Percentiles rank a stretch among this genome's conserved stretches.
phyloP scores from a whole-genome alignment of 163 green algal species.

The Chlamydomonas reinhardtii region DNA sequence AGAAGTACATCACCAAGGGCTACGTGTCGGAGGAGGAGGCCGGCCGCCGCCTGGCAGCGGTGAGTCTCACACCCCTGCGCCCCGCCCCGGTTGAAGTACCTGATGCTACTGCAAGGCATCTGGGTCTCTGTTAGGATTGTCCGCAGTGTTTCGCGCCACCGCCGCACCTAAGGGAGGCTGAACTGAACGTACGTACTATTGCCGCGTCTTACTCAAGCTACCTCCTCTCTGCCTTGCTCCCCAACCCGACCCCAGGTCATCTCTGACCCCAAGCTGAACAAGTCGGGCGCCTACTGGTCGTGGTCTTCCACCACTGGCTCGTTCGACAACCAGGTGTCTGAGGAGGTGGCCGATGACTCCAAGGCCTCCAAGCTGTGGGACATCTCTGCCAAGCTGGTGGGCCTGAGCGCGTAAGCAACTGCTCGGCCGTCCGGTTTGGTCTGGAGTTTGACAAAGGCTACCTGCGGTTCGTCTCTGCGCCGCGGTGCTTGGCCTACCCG shows the following conservation, averaged over 20 bases:
- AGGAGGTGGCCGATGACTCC: slow-evolving; percentile 80
- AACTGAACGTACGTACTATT: too few species aligned
- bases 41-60: slow-evolving; percentile 86
- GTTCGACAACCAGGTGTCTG: slow-evolving; percentile 86
- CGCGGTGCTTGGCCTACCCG: too few species aligned
- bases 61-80: slow-evolving; percentile 9
- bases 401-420: slow-evolving; percentile 67
- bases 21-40: slow-evolving; percentile 94
- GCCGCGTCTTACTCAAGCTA: too few species aligned
- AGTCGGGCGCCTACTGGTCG: slow-evolving; percentile 92
- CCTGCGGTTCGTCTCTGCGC: too few species aligned
- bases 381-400: slow-evolving; percentile 84
- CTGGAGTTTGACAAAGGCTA: too few species aligned
- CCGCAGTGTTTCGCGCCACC: too few species aligned
- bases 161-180: too few species aligned
- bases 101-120: too few species aligned
- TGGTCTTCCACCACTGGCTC: slow-evolving; percentile 82
- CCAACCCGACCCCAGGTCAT: slow-evolving; percentile 64
- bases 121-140: not conserved
- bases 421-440: too few species aligned
- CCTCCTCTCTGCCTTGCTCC: too few species aligned
- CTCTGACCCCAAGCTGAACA: slow-evolving; percentile 73
- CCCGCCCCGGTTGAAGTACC: too few species aligned
- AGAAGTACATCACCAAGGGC: slow-evolving; percentile 96
- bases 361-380: slow-evolving; percentile 92